Evolutionary conservation across 1,284 basidiomycete species (phyloP).

Genomic region (Abortiporus biennis): DNA sequence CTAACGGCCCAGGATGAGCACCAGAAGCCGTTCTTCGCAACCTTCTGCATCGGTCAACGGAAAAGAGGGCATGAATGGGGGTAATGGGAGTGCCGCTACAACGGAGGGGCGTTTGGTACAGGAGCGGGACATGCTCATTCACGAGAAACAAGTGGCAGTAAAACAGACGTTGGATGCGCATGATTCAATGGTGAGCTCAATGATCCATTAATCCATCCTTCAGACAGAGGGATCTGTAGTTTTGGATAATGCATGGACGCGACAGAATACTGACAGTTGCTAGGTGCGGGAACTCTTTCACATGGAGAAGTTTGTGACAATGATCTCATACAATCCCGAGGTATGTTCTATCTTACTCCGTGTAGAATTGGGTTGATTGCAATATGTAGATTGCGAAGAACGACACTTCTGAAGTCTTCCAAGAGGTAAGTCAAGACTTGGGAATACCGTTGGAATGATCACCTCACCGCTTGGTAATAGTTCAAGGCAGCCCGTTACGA

Average conservation of each 20-base stretch:
- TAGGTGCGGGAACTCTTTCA: slow-evolving; percentile 84
- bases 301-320: slow-evolving; percentile 69
- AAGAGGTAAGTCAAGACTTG: slow-evolving; percentile 45
- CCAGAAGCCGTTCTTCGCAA: slow-evolving; percentile 11
- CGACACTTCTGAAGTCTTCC: slow-evolving; percentile 70
- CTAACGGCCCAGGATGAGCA: slow-evolving; percentile 15
- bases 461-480: slow-evolving; percentile 29
- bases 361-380: background rate
- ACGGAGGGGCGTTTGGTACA: slow-evolving; percentile 17
- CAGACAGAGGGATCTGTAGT: background rate
- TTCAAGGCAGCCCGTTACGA: slow-evolving; percentile 62
- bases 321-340: slow-evolving; percentile 71
- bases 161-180: slow-evolving; percentile 59
- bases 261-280: no score
- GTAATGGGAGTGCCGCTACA: background rate
- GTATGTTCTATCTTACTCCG: slow-evolving; percentile 31
- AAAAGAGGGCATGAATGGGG: background rate
- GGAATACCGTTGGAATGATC: slow-evolving; percentile 2
- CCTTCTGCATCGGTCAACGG: background rate
- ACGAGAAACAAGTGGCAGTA: slow-evolving; percentile 53
- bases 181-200: slow-evolving; percentile 62
- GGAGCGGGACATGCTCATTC: slow-evolving; percentile 40
- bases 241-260: background rate
- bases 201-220: background rate
- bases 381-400: slow-evolving; percentile 56